A percentile compares a stretch with the other conserved stretches of the same genome.
phyloP scores from a whole-genome alignment of 495 filamentous ascomycete species.

The Venustampulla echinocandica region DNA sequence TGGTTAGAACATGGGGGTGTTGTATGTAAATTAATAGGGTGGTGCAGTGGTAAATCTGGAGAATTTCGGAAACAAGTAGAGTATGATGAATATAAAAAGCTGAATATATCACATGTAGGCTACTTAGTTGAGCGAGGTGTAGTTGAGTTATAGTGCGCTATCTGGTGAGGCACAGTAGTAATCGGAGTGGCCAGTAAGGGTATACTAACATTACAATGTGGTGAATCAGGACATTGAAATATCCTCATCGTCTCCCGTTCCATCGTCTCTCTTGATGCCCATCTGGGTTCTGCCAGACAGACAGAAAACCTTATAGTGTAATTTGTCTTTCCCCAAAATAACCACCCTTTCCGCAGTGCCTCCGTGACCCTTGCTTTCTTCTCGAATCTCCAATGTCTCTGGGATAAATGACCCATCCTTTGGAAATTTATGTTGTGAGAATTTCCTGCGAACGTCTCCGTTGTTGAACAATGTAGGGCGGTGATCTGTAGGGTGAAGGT shows the following conservation, averaged over 20 bases:
- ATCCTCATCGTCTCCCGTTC: slow-evolving; percentile 11
- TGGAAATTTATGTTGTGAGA: slow-evolving; percentile 21
- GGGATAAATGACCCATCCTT: slow-evolving; percentile 31
- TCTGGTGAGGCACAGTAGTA: no score
- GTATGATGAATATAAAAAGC: no score
- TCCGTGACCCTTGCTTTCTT: slow-evolving; percentile 4
- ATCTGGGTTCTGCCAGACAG: background rate
- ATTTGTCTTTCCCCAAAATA: slow-evolving; percentile 34
- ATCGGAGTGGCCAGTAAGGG: no score
- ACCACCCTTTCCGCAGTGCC: slow-evolving; percentile 33
- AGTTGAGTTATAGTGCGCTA: no score
- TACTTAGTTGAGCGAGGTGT: no score
- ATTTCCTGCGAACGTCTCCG: slow-evolving; percentile 8
- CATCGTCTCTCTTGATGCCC: background rate
- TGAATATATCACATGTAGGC: no score
- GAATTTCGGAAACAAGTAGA: no score
- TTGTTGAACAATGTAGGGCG: slow-evolving; percentile 16
- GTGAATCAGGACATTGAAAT: slow-evolving; percentile 19
- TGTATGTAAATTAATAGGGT: no score
- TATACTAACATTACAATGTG: no score
- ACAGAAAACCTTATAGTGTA: slow-evolving; percentile 32
- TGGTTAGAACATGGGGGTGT: no score
- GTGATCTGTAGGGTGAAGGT: slow-evolving; percentile 15
- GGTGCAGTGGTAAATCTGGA: no score
- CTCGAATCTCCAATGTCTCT: slow-evolving; percentile 37